phyloP scores from a whole-genome alignment of 1,139 yeast genomes.

The Pichia sp. region DNA sequence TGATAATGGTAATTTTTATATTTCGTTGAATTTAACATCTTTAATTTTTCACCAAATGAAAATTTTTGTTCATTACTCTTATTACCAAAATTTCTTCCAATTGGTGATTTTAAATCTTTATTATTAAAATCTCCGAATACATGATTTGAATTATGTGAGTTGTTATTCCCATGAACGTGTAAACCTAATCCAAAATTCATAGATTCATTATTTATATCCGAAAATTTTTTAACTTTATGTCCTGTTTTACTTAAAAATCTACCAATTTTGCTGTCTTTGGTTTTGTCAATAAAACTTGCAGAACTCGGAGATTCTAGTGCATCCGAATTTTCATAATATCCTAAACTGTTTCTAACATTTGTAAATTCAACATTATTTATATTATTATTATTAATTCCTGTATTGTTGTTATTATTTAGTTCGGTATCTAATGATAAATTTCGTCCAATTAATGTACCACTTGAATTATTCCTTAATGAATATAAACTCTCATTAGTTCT shows the following conservation, averaged over 20 bases:
- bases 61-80: slow-evolving; percentile 31
- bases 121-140: slow-evolving; percentile 10
- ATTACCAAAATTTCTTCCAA: slow-evolving; percentile 37
- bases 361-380: slow-evolving; percentile 28
- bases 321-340: slow-evolving; percentile 14
- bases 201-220: slow-evolving; percentile 9
- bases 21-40: slow-evolving; percentile 37
- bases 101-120: slow-evolving; percentile 32
- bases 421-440: slow-evolving; percentile 2
- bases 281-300: slow-evolving; percentile 7
- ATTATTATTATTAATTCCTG: neutral
- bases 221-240: slow-evolving; percentile 21
- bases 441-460: slow-evolving; percentile 11
- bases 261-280: slow-evolving; percentile 20
- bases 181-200: slow-evolving; percentile 12
- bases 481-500: slow-evolving; percentile 4
- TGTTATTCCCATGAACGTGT: slow-evolving; percentile 4
- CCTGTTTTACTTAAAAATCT: slow-evolving; percentile 22
- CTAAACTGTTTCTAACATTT: slow-evolving; percentile 22
- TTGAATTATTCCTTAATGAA: slow-evolving; percentile 13
- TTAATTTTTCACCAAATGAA: slow-evolving; percentile 21
- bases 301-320: slow-evolving; percentile 3
- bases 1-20: slow-evolving; percentile 35
- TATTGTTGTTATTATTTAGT: neutral
- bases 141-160: slow-evolving; percentile 1